phyloP scores from a whole-genome alignment of 192 early-diverging fungal species.

The Kickxella alabastrina region DNA sequence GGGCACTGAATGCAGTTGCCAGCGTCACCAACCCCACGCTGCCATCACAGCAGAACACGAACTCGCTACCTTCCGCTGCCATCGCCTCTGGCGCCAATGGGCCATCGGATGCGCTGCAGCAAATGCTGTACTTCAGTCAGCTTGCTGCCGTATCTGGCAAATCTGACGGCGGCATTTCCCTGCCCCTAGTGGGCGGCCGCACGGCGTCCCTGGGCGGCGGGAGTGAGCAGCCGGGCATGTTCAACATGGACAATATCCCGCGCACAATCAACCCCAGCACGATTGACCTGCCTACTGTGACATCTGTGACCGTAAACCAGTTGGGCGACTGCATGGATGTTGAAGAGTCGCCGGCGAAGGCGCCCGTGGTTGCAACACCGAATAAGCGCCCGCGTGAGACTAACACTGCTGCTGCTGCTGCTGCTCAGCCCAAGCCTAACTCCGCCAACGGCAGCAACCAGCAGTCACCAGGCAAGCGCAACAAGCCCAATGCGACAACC shows the following conservation, averaged over 20 bases:
- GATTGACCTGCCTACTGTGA: slow-evolving; percentile 18
- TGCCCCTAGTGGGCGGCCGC: slow-evolving; percentile 6
- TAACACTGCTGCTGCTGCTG: neutral
- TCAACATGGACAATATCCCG: slow-evolving; percentile 18
- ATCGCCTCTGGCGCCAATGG: neutral
- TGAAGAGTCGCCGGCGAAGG: neutral
- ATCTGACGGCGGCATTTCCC: slow-evolving; percentile 14
- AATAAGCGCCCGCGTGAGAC: slow-evolving; percentile 1
- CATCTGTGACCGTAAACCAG: neutral
- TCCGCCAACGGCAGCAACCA: slow-evolving; percentile 9
- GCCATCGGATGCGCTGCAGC: slow-evolving; percentile 42
- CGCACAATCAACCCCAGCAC: slow-evolving; percentile 49
- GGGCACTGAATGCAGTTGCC: neutral
- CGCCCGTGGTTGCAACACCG: neutral
- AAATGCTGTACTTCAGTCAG: slow-evolving; percentile 49
- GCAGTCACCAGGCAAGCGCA: slow-evolving; percentile 11
- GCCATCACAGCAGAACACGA: neutral
- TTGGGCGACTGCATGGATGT: slow-evolving; percentile 4
- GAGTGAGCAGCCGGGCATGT: slow-evolving; percentile 11
- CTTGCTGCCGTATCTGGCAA: slow-evolving; percentile 37
- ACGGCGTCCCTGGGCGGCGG: slow-evolving; percentile 9
- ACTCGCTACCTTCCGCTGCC: slow-evolving; percentile 2
- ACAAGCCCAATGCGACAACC: neutral
- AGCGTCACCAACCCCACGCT: neutral
- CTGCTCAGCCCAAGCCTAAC: too few relatives aligned